These are phyloP conservation scores for Leptodermis oblonga DNA, from an alignment of 257 asterid species.

Conservation along the genomic window DNA sequence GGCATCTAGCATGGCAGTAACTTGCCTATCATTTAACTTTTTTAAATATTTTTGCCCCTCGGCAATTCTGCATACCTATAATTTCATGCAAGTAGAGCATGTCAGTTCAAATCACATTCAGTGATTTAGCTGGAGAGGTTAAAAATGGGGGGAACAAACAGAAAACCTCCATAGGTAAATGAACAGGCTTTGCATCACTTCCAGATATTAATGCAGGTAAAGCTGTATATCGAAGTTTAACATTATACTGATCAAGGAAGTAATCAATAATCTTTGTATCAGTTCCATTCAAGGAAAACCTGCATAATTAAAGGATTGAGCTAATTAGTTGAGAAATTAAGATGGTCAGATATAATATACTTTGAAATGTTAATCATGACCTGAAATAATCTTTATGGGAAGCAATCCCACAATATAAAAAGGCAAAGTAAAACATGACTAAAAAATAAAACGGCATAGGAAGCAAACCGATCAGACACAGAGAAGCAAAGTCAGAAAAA, in stretches of 20 bases:
- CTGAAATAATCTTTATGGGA: too few species aligned
- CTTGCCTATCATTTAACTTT: constrained; percentile 60
- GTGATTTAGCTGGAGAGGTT: too few species aligned
- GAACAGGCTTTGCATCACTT: constrained; percentile 44
- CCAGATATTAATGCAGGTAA: constrained; percentile 76
- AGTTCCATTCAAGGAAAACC: constrained; percentile 51
- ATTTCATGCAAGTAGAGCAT: background rate
- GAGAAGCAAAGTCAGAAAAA: too few species aligned
- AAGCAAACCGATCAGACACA: too few species aligned
- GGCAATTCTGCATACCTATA: constrained; percentile 52
- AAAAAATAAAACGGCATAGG: too few species aligned
- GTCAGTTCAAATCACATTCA: background rate
- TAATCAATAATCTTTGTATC: constrained; percentile 46
- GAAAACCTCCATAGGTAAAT: constrained; percentile 84
- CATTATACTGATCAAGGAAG: constrained; percentile 41
- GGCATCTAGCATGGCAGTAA: constrained; percentile 54
- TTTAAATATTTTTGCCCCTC: constrained; percentile 55
- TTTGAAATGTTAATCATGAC: too few species aligned
- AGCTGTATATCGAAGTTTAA: constrained; percentile 26
- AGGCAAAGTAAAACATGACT: too few species aligned
- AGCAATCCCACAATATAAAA: too few species aligned
- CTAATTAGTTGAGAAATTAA: too few species aligned
- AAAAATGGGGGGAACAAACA: background rate
- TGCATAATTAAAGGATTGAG: constrained; percentile 21
- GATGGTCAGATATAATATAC: too few species aligned